Evolutionary conservation across 1,284 basidiomycete genomes (phyloP), one percentile per base, ranked within the genome.

Genomic region (Tylopilus sp.): DNA sequence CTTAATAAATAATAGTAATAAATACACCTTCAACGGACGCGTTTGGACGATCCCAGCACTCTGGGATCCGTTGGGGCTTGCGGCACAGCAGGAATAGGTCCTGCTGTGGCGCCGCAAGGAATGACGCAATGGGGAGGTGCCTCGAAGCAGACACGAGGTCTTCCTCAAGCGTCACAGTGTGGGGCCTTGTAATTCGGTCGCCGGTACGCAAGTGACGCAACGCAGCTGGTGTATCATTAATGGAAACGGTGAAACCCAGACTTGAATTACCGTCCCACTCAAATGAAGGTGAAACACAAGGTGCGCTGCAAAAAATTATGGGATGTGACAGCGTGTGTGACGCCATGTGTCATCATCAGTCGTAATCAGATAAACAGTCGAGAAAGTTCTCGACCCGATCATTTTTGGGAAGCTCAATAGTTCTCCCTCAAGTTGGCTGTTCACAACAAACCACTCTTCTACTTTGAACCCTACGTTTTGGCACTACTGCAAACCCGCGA

Each of bases 341-440:
- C 35, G 49, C 35, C 47, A 48, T 51, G 28, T 11, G 33, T 17
- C 33, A n/a, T 9, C 10, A 35, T 17, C 34, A n/a, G 15, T 35
- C n/a, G 7, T 26, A 4, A 26, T 54, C 54, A 45, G 52, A 54
- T 54, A 56, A 41, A 33, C 21, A 20, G n/a, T 3, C 4, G 7
- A 3, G n/a, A 35, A 17, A n/a, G 8, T 26, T 26, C 35, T 36
- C 35, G 20, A 10, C 35, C 11, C 11, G 17, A n/a, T 8, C 35
- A 20, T 12, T 20, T 36, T 35, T 18, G 1, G 7, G 17, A 8
- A 35, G n/a, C n/a, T n/a, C n/a, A n/a, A n/a, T n/a, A n/a, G n/a
- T n/a, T n/a, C n/a, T n/a, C n/a, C n/a, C n/a, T n/a, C n/a, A n/a
- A n/a, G n/a, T n/a, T n/a, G n/a, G n/a, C n/a, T n/a, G n/a, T n/a